Evolutionary conservation across 75 land plant genomes (phyloP).

Genomic region (Pseudotsuga menziesii): DNA sequence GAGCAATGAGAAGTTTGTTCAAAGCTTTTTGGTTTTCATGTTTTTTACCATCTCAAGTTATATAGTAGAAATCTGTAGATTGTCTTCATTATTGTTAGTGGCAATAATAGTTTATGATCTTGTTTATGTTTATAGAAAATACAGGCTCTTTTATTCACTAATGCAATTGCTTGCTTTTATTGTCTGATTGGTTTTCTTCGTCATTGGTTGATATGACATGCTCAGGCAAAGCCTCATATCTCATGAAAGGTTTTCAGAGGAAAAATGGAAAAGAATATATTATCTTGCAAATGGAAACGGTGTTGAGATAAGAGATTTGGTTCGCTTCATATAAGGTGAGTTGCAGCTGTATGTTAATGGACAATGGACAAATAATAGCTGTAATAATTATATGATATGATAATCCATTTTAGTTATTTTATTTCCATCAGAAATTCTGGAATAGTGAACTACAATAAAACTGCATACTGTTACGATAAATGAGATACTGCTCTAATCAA

Average conservation of each 20-base stretch:
- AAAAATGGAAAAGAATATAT: conserved; percentile 61
- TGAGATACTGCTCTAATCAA: too few species aligned
- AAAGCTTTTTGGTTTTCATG: too few species aligned
- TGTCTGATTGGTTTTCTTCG: not conserved
- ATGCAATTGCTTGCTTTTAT: not conserved
- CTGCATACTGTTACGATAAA: too few species aligned
- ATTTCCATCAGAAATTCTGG: too few species aligned
- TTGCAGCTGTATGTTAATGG: too few species aligned
- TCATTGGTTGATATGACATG: conserved; percentile 1
- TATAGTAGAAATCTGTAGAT: not conserved
- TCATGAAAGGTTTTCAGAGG: conserved; percentile 48
- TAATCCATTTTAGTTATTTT: too few species aligned
- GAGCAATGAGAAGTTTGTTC: too few species aligned
- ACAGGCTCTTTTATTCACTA: not conserved
- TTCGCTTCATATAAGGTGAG: conserved; percentile 29
- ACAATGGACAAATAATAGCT: too few species aligned
- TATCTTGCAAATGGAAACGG: conserved; percentile 68
- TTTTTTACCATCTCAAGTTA: not conserved
- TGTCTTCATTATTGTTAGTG: not conserved
- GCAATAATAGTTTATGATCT: not conserved
- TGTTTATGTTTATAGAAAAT: not conserved
- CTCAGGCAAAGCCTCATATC: conserved; percentile 52
- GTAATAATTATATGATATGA: too few species aligned
- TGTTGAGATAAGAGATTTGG: conserved; percentile 50
- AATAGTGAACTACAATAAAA: too few species aligned